Evolutionary conservation across 352 stramenopile genomes (phyloP).

Genomic region (Pythium angustatum): DNA sequence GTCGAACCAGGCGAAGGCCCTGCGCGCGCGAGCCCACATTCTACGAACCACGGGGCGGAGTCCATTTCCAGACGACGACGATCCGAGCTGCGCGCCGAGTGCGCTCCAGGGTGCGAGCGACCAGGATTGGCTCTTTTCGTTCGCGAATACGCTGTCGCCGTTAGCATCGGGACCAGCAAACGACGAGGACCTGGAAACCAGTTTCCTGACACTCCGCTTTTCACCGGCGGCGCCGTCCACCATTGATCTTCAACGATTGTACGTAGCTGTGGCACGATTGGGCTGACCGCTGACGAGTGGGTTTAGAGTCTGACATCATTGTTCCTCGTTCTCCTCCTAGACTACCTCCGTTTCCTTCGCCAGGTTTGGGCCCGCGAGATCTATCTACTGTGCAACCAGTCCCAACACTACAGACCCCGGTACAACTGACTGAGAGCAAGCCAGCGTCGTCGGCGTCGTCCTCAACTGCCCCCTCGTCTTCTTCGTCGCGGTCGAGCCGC

Average conservation of each 20-base stretch:
- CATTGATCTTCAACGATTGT: conserved; percentile 70
- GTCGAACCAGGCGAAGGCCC: conserved; percentile 4
- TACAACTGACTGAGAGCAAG: background rate
- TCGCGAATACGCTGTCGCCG: conserved; percentile 75
- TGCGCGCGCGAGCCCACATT: conserved; percentile 13
- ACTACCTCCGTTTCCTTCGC: conserved; percentile 60
- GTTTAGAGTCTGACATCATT: too few species aligned
- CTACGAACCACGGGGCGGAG: conserved; percentile 3
- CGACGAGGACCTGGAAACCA: conserved; percentile 62
- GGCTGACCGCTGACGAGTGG: too few species aligned
- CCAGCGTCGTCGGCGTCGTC: conserved; percentile 35
- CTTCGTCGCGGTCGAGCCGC: background rate
- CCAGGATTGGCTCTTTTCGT: conserved; percentile 81
- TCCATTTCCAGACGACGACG: conserved; percentile 23
- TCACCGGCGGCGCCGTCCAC: conserved; percentile 59
- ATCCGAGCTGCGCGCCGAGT: conserved; percentile 33
- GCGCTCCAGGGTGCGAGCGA: conserved; percentile 37
- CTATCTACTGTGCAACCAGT: background rate
- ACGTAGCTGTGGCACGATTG: too few species aligned
- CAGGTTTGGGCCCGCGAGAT: conserved; percentile 14
- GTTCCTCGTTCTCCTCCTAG: conserved; percentile 31
- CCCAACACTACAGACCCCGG: conserved; percentile 20
- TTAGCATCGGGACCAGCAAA: conserved; percentile 33
- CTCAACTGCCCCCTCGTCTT: conserved; percentile 7
- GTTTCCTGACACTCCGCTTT: conserved; percentile 56